Base-by-base conservation (phyloP, 352 stramenopile genomes). In the Pythium periplocum region DNA sequence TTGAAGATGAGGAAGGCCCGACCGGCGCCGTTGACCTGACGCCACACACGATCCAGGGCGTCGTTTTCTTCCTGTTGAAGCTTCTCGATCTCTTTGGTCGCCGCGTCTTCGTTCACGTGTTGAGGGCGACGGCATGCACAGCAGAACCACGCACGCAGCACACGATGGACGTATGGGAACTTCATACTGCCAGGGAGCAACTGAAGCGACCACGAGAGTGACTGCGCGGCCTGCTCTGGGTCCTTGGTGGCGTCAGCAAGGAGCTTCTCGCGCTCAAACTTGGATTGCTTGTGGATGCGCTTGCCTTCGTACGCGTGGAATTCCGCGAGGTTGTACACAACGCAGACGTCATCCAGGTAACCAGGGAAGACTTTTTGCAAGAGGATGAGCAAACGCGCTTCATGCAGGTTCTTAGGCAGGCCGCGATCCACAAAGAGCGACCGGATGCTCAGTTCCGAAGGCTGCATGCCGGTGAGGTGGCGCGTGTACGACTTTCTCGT, bases 1-100 rank as follows among this genome's bases (percentile, higher is more conserved):
- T 87, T 88, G 65, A 94, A 94, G 42, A 92, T 78, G 42, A 94
- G 61, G 57, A 94, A 94, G 2, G 83, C 75, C 26, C 83, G 81
- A 0, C 83, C 83, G 5, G 83, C 83, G 34, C 83, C 81, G 49
- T 83, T 72, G 61, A 90, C 85, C 57, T 81, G 62, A 39, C 75
- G 71, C 53, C 92, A 55, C 33, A 92, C 78, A 26, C 69, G 62
- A 26, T 78, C 63, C 30, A 94, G 52, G 45, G 67, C 74, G 41
- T 73, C 62, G 6, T 70, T 61, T 45, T 94, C 83, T 35, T 64
- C 58, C 26, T 78, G 57, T 32, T 74, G 73, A n/a, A 90, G 69
- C 42, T 71, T 51, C 49, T 85, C 68, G 41, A 94, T 90, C 38
- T 77, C 41, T 8, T 75, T 60, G 12, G 64, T 54, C 41, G 68